A percentile compares a stretch with the other conserved stretches of the same genome.
phyloP scores from a whole-genome alignment of 208 protist genomes.

The Kentomonas sorsogonicus region DNA sequence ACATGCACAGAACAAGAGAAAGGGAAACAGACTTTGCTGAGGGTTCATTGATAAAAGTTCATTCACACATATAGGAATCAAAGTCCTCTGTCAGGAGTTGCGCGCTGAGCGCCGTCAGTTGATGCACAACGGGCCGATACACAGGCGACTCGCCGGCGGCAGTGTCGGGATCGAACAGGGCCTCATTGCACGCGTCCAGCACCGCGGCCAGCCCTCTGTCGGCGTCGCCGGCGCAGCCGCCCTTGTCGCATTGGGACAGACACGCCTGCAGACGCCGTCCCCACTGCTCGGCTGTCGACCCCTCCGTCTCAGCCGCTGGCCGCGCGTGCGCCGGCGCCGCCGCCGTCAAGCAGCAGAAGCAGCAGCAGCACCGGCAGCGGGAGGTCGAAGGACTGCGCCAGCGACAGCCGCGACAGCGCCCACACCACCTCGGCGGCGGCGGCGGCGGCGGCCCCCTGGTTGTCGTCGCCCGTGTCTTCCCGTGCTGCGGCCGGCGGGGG shows the following conservation, averaged over 20 bases:
- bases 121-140: no score
- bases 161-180: no score
- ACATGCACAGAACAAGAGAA: background rate
- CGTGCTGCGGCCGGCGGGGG: background rate
- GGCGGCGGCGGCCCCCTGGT: background rate
- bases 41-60: no score
- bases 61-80: no score
- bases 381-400: slow-evolving; percentile 53
- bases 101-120: no score
- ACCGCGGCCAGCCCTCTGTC: no score
- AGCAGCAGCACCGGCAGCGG: slow-evolving; percentile 42
- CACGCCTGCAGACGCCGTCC: no score
- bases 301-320: background rate
- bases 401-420: slow-evolving; percentile 39
- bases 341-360: slow-evolving; percentile 4
- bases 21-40: background rate
- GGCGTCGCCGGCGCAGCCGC: no score
- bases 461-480: slow-evolving; percentile 1
- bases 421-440: slow-evolving; percentile 23
- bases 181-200: background rate
- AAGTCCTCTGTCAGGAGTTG: no score
- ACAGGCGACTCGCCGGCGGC: no score
- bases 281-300: background rate
- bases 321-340: slow-evolving; percentile 1
- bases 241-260: no score